Evolutionary conservation across 1,284 basidiomycete genomes (phyloP), one percentile per base, ranked within the genome.

Genomic region (Bjerkandera adusta): DNA sequence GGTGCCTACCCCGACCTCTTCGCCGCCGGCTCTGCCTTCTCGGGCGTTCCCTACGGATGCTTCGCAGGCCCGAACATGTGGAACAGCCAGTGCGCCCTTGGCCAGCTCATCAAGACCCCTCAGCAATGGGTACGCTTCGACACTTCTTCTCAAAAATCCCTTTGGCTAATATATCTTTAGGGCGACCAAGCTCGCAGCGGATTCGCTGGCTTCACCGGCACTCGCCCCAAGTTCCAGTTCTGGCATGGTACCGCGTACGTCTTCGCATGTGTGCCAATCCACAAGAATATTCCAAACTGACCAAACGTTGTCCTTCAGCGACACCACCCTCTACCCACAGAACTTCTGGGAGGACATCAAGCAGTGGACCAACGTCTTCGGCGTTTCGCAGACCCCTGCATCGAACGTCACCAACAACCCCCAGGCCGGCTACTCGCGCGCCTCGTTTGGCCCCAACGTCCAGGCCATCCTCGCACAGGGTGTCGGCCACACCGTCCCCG

Each of bases 1-100:
- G 77, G 75, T 32, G 71, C 75, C 6, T 81, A 81, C 61, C 78
- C 79, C 4, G 74, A 81, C 45, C 54, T 81, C 41, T 77, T 77
- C 66, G 55, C 61, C 35, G 78, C 75, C 5, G 77, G 72, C 13
- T 57, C 70, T 21, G 71, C 68, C 13, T 75, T 70, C 62, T 73
- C 75, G 26, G 77, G 79, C 43, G 79, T 81, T 16, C 69, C 78
- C 2, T 77, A 70, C 49, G 76, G 68, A 12, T 81, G 79, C 65
- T 81, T 80, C 58, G 69, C 64, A 24, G 72, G 71, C 13, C 58
- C 72, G 11, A 53, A 63, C 54, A 57, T 64, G 59, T 80, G 78
- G 79, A 79, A 76, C 60, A 68, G 58, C 30, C 59, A 67, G 36
- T 78, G 76, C 55, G 64, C 78, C 4, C 44, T 56, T 7, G 77